Evolutionary conservation across 768 basidiomycete species (phyloP).

Genomic region (Xerocomus brunneocitrinus): DNA sequence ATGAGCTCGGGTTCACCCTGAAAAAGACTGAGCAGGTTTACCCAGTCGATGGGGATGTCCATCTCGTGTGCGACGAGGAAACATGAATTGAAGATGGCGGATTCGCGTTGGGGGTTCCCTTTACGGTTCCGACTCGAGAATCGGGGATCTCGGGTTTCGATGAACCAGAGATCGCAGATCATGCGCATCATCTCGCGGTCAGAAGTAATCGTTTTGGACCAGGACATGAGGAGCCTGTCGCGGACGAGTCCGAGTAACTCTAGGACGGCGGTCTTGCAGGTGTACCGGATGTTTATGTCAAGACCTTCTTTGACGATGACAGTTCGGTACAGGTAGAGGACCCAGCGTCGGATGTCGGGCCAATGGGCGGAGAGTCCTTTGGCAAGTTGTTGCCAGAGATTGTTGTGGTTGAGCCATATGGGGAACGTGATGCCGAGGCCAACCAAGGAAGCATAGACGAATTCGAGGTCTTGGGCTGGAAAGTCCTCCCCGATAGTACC

Average conservation of each 20-base stretch:
- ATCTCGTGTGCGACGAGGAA: slow-evolving; percentile 26
- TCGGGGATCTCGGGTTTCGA: slow-evolving; percentile 20
- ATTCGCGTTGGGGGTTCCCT: slow-evolving; percentile 23
- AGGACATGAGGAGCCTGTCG: slow-evolving; percentile 21
- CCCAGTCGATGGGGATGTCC: slow-evolving; percentile 17
- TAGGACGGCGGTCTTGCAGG: slow-evolving; percentile 23
- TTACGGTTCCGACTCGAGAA: slow-evolving; percentile 21
- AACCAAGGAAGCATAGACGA: slow-evolving; percentile 13
- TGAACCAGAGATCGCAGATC: slow-evolving; percentile 27
- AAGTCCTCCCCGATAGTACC: slow-evolving; percentile 5
- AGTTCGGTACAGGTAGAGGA: slow-evolving; percentile 19
- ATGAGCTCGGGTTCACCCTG: slow-evolving; percentile 15
- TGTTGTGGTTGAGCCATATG: slow-evolving; percentile 19
- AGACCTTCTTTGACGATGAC: slow-evolving; percentile 9
- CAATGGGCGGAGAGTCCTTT: slow-evolving; percentile 16
- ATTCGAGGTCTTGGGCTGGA: slow-evolving; percentile 5
- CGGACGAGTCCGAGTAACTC: slow-evolving; percentile 26
- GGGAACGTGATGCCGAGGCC: slow-evolving; percentile 22
- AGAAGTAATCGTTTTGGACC: slow-evolving; percentile 21
- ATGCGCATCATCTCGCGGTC: slow-evolving; percentile 27
- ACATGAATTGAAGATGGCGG: slow-evolving; percentile 24
- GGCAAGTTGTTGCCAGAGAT: slow-evolving; percentile 11
- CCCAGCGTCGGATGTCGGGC: slow-evolving; percentile 26
- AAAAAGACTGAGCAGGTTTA: slow-evolving; percentile 22
- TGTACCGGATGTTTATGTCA: slow-evolving; percentile 9